Base-by-base conservation (phyloP, 2,329 filamentous ascomycete genomes). In the Pyrenochaeta sp. region DNA sequence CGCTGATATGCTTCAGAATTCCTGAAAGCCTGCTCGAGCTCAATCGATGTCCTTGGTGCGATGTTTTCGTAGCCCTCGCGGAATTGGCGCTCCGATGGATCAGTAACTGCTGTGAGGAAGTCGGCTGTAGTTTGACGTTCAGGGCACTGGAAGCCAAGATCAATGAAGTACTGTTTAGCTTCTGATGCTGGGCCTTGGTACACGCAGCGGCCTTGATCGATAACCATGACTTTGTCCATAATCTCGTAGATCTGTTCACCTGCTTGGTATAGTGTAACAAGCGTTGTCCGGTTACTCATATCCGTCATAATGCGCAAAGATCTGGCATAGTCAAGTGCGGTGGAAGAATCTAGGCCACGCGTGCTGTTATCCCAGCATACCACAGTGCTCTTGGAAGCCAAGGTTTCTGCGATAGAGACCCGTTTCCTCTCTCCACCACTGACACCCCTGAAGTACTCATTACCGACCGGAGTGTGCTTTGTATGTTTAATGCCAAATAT, bases 331-430 rank as follows among this genome's bases (percentile, higher is more conserved):
- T 93, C 90, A 4, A 93, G 80, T 4, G 90, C 91, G 0, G 90
- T 93, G 1, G 87, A 90, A 1, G 90, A 88, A 68, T 95, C 90
- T 0, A 94, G 79, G n/a, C 91, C 91, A 42, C 90, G 82, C 0
- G 90, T 94, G 0, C 85, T 88, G 72, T 94, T 94, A 63, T 94
- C 90, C 89, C 89, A 93, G 58, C 87, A 88, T 30, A 90, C 86
- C 1, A 93, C 87, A 0, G 88, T 87, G 0, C 87, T 71, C 51
- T 68, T 68, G 3, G 89, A 89, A 4, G 89, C 87, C 18, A 94
- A 76, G 0, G 89, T 90, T 74, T 94, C 90, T 1, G 89, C 89
- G 59, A 94, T 92, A 18, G 87, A 62, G 46, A 75, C 90, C 67
- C 90, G 88, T 73, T 93, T 94, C 32, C 90, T 79, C 76, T 95